A percentile compares a stretch with the other conserved stretches of the same genome.
These are phyloP conservation scores for Phialocephala subalpina DNA, from an alignment of 2,329 filamentous ascomycete species.

Conservation along the genomic window DNA sequence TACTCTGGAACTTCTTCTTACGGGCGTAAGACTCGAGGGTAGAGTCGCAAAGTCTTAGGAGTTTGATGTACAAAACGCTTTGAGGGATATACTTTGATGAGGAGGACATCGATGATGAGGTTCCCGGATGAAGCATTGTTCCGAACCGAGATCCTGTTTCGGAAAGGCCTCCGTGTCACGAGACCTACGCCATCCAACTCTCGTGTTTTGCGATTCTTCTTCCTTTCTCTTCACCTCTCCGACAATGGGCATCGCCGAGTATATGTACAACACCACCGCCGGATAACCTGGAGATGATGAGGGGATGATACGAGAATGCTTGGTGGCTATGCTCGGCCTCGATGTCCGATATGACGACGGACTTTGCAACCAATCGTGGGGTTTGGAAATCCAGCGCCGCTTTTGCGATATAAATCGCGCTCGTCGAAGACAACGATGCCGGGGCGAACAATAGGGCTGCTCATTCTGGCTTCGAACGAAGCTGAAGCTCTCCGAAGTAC, in stretches of 20 bases:
- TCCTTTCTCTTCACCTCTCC: not conserved
- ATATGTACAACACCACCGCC: not conserved
- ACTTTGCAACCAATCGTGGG: not conserved
- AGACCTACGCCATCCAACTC: not conserved
- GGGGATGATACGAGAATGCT: slow-evolving; percentile 1
- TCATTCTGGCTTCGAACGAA: too few relatives aligned
- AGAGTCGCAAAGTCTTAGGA: not conserved
- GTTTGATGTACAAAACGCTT: not conserved
- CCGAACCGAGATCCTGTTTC: slow-evolving; percentile 1
- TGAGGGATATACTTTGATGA: not conserved
- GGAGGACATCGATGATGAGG: slow-evolving; percentile 3
- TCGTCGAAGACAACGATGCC: not conserved
- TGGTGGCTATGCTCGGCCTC: slow-evolving; percentile 10
- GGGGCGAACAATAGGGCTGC: too few relatives aligned
- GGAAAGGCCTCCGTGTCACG: slow-evolving; percentile 4
- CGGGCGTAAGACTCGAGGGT: not conserved
- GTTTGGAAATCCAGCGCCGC: not conserved
- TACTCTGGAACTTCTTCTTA: not conserved
- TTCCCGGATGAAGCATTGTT: not conserved
- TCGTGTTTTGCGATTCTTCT: not conserved
- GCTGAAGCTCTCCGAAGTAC: too few relatives aligned
- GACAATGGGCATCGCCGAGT: not conserved
- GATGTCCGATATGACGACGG: not conserved
- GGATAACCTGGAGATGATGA: not conserved
- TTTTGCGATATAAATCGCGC: not conserved